Base-by-base conservation (phyloP, 2,329 filamentous ascomycete species). In the Aspergillus sp. region DNA sequence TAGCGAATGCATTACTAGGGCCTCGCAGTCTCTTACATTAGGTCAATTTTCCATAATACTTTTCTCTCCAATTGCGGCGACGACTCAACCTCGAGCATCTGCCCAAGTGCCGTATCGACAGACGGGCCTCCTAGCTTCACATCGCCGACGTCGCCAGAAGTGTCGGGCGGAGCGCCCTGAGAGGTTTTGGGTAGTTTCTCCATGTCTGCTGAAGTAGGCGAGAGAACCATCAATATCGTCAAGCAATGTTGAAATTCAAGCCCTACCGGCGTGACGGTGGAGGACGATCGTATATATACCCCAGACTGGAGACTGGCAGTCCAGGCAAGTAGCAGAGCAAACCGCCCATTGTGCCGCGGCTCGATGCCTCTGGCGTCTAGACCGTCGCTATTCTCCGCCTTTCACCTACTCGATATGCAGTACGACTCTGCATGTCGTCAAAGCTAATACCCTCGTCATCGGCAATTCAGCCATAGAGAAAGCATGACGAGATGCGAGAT, bases 31-130 rank as follows among this genome's bases (percentile, higher is more conserved):
- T 22, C 19, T 22, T 10, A 51, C 43, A 42, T 45, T 20, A 51
- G 26, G 30, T 54, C 51, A 10, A 54, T 29, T 28, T 53, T 54
- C 29, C 42, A 35, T 5, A 52, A 20, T 5, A 53, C 48, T 15
- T 44, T 49, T 20, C 42, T 37, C 15, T 51, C 43, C 30, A 46
- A 32, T 24, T 49, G 32, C 10, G 49, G 48, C 3, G 41, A 50
- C 4, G 40, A 26, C 24, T 42, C 28, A n/a, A 47, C 43, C 24
- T 47, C 47, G 8, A 53, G 32, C 5, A 53, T 44, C 22, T 50
- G 39, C 1, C 50, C 50, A 24, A 54, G 28, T 10, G 19, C 19
- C 19, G 19, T 22, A 22, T 22, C 5, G 19, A 22, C 19, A 6
- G 19, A 22, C 19, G 19, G 19, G 19, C 19, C 10, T 5, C 10